Evolutionary conservation across 192 early-diverging fungal genomes (phyloP), one percentile per base, ranked within the genome.

Genomic region (Linnemannia exigua): DNA sequence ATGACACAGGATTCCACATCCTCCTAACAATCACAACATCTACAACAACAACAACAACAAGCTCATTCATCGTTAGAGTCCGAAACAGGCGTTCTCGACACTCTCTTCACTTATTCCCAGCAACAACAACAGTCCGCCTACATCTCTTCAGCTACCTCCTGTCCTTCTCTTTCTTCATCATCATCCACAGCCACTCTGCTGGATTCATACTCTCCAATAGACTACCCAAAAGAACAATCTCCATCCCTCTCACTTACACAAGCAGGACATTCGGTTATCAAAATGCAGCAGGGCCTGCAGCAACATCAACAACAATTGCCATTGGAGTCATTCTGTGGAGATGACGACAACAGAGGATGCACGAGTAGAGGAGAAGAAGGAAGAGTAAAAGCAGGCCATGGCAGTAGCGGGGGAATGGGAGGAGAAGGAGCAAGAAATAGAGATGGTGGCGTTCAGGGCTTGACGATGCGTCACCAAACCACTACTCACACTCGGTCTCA

Each of bases 281-380:
- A 15, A 25, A 63, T 63, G 58, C 58, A 63, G n/a, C n/a, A n/a
- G 52, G 52, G 25, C 52, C 25, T n/a, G 20, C 52, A 54, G 31
- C 9, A 31, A 44, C 41, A 44, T 3, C 5, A 3, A 44, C 41
- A 44, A 44, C 5, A 44, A 44, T 9, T 44, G 58, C 14, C 58
- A 63, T 33, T 11, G 31, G 58, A 31, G 28, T 31, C 25, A 8
- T 15, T 12, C 28, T 31, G 25, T 31, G 31, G 25, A 12, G 58
- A 63, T 51, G 33, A 31, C 70, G 14, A 41, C 67, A 52, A 22
- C 35, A 15, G 28, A 44, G 51, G 35, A 25, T 33, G 16, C 37
- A 16, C 61, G 31, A 35, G 63, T 15, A 22, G 51, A 47, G 44
- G 68, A 67, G 75, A 25, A 77, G 75, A 25, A 77, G 76, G 22